A percentile compares a stretch with the other conserved stretches of the same genome.
These are phyloP conservation scores for Pneumocystis wakefieldiae DNA, from an alignment of 1,139 yeast species.

Conservation along the genomic window DNA sequence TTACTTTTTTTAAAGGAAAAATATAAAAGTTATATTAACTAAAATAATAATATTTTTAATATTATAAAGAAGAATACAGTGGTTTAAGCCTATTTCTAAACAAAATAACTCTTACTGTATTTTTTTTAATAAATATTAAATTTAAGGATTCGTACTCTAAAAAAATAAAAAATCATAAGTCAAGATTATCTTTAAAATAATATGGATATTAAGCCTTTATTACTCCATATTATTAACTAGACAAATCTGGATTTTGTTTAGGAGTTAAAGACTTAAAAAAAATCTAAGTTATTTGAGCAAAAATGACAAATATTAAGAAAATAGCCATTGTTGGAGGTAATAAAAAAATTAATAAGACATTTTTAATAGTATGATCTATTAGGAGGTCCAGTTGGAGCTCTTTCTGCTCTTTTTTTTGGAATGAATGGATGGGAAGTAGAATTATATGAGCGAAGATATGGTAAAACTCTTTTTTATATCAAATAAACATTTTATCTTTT, in stretches of 20 bases:
- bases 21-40: no score
- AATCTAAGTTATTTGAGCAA: not conserved
- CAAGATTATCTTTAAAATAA: no score
- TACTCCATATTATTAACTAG: not conserved
- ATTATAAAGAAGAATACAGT: no score
- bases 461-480: slow-evolving; percentile 24
- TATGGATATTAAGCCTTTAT: no score
- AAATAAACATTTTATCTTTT: slow-evolving; percentile 19
- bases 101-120: no score
- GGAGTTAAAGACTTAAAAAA: not conserved
- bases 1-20: no score
- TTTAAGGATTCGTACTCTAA: no score
- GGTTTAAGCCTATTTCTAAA: no score
- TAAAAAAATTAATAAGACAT: slow-evolving; percentile 19
- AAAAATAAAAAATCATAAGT: no score
- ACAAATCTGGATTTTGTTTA: not conserved
- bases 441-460: slow-evolving; percentile 46
- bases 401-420: slow-evolving; percentile 68
- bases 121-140: no score
- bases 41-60: no score
- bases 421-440: slow-evolving; percentile 60
- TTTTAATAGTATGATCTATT: slow-evolving; percentile 27
- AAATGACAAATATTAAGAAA: not conserved
- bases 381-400: slow-evolving; percentile 81
- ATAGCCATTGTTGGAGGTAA: not conserved